Evolutionary conservation across 371 early-diverging fungal genomes (phyloP).

Genomic region (Lichtheimia hyalospora): DNA sequence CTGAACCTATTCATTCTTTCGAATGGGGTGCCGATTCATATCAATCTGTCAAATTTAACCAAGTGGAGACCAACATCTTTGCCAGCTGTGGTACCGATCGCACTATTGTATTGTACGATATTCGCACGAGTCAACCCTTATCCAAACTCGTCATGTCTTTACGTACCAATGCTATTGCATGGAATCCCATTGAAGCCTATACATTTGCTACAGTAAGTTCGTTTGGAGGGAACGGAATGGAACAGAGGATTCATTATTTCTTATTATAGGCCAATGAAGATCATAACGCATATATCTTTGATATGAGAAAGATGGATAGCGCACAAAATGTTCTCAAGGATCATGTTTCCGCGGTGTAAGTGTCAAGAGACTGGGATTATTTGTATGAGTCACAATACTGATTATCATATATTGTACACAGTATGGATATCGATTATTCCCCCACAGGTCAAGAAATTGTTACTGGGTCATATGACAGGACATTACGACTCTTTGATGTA

Average conservation of each 20-base stretch:
- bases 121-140: slow-evolving; percentile 82
- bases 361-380: slow-evolving; percentile 1
- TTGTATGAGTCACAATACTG: not conserved
- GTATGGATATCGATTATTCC: slow-evolving; percentile 94
- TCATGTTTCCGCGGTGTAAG: slow-evolving; percentile 95
- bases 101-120: slow-evolving; percentile 91
- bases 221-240: not conserved
- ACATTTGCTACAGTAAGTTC: slow-evolving; percentile 73
- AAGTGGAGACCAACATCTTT: slow-evolving; percentile 87
- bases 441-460: slow-evolving; percentile 98
- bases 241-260: not conserved
- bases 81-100: slow-evolving; percentile 93
- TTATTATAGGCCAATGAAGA: slow-evolving; percentile 90
- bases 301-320: slow-evolving; percentile 91
- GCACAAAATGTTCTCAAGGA: slow-evolving; percentile 89
- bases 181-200: slow-evolving; percentile 98
- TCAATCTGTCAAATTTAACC: slow-evolving; percentile 91
- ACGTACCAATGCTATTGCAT: slow-evolving; percentile 91
- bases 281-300: slow-evolving; percentile 94
- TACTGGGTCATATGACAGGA: slow-evolving; percentile 94
- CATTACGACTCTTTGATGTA: slow-evolving; percentile 90
- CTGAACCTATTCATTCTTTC: slow-evolving; percentile 82
- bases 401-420: slow-evolving; percentile 16
- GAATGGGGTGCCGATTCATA: slow-evolving; percentile 95
- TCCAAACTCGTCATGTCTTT: slow-evolving; percentile 77